These are phyloP conservation scores for Megacollybia marginata DNA, from an alignment of 768 basidiomycete species.

Conservation along the genomic window DNA sequence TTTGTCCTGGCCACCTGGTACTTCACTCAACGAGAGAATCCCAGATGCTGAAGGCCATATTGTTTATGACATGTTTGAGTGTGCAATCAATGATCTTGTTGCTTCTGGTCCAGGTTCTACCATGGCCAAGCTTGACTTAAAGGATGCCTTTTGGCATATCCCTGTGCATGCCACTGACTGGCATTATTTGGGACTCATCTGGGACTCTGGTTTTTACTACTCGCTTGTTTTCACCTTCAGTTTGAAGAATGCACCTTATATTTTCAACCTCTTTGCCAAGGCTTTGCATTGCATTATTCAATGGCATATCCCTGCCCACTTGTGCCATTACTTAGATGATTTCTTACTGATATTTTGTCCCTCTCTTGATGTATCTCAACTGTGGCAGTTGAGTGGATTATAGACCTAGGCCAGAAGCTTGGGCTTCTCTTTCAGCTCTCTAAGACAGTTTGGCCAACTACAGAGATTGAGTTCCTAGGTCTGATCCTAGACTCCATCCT, in stretches of 20 bases:
- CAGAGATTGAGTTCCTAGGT: constrained; percentile 17
- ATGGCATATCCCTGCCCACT: constrained; percentile 20
- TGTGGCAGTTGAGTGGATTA: constrained; percentile 21
- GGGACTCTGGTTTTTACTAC: constrained; percentile 20
- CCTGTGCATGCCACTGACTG: constrained; percentile 22
- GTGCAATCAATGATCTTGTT: constrained; percentile 16
- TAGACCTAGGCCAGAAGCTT: constrained; percentile 17
- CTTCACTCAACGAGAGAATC: constrained; percentile 23
- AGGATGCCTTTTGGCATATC: too few species aligned
- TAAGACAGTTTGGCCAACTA: constrained; percentile 19
- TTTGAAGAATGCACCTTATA: constrained; percentile 7
- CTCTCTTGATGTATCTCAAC: background rate
- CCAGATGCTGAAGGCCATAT: constrained; percentile 20
- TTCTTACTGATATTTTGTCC: constrained; percentile 22
- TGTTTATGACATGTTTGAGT: constrained; percentile 20
- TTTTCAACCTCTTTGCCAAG: too few species aligned
- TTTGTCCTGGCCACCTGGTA: constrained; percentile 19
- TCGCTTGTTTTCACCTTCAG: constrained; percentile 25
- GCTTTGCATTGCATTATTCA: constrained; percentile 30
- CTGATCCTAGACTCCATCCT: constrained; percentile 13
- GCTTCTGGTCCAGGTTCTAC: constrained; percentile 20
- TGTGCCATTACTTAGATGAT: constrained; percentile 29
- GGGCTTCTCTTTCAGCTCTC: constrained; percentile 21
- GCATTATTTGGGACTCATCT: constrained; percentile 24
- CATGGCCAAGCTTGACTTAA: constrained; percentile 25